Conservation (phyloP, 2,329 filamentous ascomycete genomes). For the Sphaerulina musiva region DNA sequence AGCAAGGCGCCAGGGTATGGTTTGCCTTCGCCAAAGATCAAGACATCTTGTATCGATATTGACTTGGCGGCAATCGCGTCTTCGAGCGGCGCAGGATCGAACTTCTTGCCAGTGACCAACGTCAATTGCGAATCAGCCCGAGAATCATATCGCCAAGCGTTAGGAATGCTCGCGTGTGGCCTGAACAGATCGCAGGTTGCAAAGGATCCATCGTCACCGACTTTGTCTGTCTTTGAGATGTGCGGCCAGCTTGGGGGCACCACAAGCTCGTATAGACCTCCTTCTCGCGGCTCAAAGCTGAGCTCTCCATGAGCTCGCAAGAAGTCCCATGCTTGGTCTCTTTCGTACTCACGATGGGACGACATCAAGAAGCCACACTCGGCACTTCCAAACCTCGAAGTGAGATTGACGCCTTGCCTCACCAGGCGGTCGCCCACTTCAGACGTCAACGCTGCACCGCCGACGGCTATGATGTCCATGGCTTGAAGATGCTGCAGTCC, state of each 20-base stretch:
- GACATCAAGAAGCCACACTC: slow-evolving; percentile 62
- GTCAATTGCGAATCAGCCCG: slow-evolving; percentile 57
- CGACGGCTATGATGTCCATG: slow-evolving; percentile 59
- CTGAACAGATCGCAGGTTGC: slow-evolving; percentile 59
- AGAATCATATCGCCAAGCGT: slow-evolving; percentile 58
- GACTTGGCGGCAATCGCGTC: slow-evolving; percentile 45
- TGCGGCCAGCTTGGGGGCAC: slow-evolving; percentile 54
- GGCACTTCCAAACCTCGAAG: slow-evolving; percentile 59
- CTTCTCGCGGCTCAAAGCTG: slow-evolving; percentile 43
- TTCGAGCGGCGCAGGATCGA: slow-evolving; percentile 58
- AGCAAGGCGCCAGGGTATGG: slow-evolving; percentile 53
- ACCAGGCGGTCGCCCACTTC: slow-evolving; percentile 51
- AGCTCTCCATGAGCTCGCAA: slow-evolving; percentile 43
- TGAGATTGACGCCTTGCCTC: slow-evolving; percentile 46
- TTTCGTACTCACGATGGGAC: slow-evolving; percentile 51
- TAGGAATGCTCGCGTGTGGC: slow-evolving; percentile 44
- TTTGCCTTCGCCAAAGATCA: slow-evolving; percentile 56
- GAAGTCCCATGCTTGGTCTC: slow-evolving; percentile 57
- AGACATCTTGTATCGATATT: slow-evolving; percentile 45
- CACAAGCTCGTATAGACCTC: slow-evolving; percentile 49
- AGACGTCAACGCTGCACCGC: slow-evolving; percentile 53
- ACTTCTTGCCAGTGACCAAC: slow-evolving; percentile 61
- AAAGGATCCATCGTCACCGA: slow-evolving; percentile 50
- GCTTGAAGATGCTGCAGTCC: slow-evolving; percentile 41
- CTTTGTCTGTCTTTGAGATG: slow-evolving; percentile 51